phyloP scores from a whole-genome alignment of 208 protist species.

The Leishmania lainsoni region DNA sequence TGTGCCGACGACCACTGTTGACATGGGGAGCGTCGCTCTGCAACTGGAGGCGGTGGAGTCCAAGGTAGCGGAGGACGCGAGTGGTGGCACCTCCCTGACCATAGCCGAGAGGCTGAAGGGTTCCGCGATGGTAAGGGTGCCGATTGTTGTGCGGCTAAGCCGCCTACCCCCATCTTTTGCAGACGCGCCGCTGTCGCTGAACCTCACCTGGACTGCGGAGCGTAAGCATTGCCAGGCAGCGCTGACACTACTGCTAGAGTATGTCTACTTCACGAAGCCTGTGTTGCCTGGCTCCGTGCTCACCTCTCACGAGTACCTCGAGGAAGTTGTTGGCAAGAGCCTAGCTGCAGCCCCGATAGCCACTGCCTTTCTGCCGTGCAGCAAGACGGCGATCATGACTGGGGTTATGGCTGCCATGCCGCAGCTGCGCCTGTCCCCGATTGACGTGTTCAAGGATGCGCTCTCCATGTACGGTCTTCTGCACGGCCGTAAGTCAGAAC shows the following conservation, averaged over 20 bases:
- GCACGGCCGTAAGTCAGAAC: constrained; percentile 56
- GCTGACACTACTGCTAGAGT: constrained; percentile 39
- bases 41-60: constrained; percentile 2
- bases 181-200: constrained; percentile 31
- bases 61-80: neutral
- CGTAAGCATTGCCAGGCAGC: constrained; percentile 27
- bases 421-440: constrained; percentile 43
- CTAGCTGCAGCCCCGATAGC: constrained; percentile 39
- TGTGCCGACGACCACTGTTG: constrained; percentile 19
- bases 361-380: constrained; percentile 56
- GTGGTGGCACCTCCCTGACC: constrained; percentile 1
- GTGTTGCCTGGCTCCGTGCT: constrained; percentile 21
- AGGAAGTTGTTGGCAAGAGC: constrained; percentile 34
- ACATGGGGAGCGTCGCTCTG: constrained; percentile 12
- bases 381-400: constrained; percentile 35
- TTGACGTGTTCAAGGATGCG: constrained; percentile 79
- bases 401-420: constrained; percentile 35
- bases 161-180: constrained; percentile 39
- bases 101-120: constrained; percentile 54
- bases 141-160: constrained; percentile 33
- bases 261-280: constrained; percentile 67
- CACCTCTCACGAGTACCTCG: constrained; percentile 37
- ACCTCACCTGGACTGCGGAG: constrained; percentile 45
- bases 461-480: constrained; percentile 63
- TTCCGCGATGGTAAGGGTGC: constrained; percentile 24